A percentile compares a stretch with the other conserved stretches of the same genome.
Conservation (phyloP, 305 asterid species). For the Stenogyne calaminthoides region DNA sequence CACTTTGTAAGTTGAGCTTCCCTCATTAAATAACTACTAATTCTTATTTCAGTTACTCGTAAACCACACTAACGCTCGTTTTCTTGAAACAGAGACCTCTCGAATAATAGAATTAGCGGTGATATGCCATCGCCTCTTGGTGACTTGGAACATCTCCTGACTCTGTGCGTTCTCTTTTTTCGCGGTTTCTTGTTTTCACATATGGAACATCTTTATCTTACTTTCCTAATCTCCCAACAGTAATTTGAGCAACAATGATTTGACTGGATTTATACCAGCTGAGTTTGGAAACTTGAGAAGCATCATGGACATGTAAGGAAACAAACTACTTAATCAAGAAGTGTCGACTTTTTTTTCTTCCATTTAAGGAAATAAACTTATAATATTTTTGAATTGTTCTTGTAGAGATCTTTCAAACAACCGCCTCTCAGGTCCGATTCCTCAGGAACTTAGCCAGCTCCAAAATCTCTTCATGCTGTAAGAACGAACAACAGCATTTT, state of each 20-base stretch:
- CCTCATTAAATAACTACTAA: background rate
- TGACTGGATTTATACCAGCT: conserved; percentile 74
- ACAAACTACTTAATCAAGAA: background rate
- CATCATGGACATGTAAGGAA: conserved; percentile 85
- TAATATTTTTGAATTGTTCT: background rate
- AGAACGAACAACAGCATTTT: conserved; percentile 39
- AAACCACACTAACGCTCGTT: background rate
- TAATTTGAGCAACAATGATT: conserved; percentile 74
- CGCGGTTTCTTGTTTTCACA: background rate
- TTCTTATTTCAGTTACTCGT: background rate
- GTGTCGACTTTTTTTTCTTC: background rate
- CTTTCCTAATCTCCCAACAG: conserved; percentile 37
- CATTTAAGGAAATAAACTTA: background rate
- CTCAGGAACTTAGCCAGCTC: conserved; percentile 87
- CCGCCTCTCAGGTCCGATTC: conserved; percentile 79
- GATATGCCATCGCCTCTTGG: conserved; percentile 89
- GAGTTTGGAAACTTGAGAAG: conserved; percentile 96
- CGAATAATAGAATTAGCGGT: conserved; percentile 73
- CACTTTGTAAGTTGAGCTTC: conserved; percentile 62
- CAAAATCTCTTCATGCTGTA: conserved; percentile 84
- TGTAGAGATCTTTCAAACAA: conserved; percentile 91
- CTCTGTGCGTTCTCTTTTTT: conserved; percentile 56
- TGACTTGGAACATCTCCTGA: conserved; percentile 95
- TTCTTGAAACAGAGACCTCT: conserved; percentile 67
- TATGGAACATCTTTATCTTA: background rate